Conservation (phyloP, 768 basidiomycete genomes). For the Pleurotus tuber-regium region DNA sequence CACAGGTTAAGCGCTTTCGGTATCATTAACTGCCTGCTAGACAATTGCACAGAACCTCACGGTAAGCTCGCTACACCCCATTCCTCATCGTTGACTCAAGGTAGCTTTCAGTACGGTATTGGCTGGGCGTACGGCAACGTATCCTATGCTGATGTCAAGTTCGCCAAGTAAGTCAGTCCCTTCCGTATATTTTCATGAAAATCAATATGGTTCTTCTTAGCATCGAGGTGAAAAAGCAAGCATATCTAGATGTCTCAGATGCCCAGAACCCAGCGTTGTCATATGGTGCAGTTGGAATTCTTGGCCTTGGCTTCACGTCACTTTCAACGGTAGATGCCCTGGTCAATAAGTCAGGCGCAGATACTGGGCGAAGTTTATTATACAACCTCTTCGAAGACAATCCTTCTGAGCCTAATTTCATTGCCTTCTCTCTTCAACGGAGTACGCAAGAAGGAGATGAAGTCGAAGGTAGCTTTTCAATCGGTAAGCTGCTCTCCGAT, state of each 20-base stretch:
- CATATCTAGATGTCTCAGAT: slow-evolving; percentile 58
- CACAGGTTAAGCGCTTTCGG: slow-evolving; percentile 5
- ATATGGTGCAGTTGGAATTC: slow-evolving; percentile 70
- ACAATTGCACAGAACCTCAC: slow-evolving; percentile 56
- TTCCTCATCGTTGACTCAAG: slow-evolving; percentile 7
- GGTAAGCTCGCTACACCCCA: slow-evolving; percentile 34
- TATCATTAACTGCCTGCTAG: slow-evolving; percentile 25
- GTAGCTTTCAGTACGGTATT: slow-evolving; percentile 61
- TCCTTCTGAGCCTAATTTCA: slow-evolving; percentile 72
- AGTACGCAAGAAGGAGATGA: slow-evolving; percentile 48
- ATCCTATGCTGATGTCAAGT: slow-evolving; percentile 58
- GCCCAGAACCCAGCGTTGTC: slow-evolving; percentile 73
- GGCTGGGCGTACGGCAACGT: slow-evolving; percentile 75
- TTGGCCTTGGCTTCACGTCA: slow-evolving; percentile 75
- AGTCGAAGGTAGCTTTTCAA: slow-evolving; percentile 66
- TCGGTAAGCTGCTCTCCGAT: slow-evolving; percentile 44
- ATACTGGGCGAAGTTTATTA: slow-evolving; percentile 66
- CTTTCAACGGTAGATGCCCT: slow-evolving; percentile 69
- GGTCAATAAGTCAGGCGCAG: slow-evolving; percentile 54
- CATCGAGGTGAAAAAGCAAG: slow-evolving; percentile 64
- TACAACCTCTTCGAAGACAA: slow-evolving; percentile 75
- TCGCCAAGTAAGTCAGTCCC: slow-evolving; percentile 56
- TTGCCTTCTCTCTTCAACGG: slow-evolving; percentile 73
- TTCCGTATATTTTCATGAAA: background rate
- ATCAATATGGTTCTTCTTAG: slow-evolving; percentile 31